Evolutionary conservation across 2,329 filamentous ascomycete species (phyloP).

Genomic region (Hypoxylon sp.): DNA sequence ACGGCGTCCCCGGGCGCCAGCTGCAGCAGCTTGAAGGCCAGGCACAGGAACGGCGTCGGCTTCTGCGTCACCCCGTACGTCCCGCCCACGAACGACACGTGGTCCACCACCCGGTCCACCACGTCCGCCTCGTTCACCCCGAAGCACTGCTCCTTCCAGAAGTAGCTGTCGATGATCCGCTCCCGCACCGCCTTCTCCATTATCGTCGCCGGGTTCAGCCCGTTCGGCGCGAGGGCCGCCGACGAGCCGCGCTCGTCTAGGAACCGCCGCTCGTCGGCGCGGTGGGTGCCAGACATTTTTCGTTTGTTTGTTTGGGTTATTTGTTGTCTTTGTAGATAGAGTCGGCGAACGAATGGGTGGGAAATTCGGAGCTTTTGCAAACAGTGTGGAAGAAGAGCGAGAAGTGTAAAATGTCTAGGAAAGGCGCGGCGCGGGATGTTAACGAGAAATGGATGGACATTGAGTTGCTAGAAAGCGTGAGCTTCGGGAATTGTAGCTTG

Average conservation of each 20-base stretch:
- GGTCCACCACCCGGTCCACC: slow-evolving; percentile 86
- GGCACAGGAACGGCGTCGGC: slow-evolving; percentile 90
- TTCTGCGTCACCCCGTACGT: slow-evolving; percentile 86
- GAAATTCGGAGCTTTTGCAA: no score
- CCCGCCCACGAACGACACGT: slow-evolving; percentile 84
- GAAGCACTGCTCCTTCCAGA: slow-evolving; percentile 99
- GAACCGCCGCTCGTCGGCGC: slow-evolving; percentile 81
- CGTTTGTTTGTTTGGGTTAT: no score
- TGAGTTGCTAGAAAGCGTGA: no score
- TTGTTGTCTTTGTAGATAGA: no score
- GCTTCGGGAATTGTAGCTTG: no score
- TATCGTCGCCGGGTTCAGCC: slow-evolving; percentile 92
- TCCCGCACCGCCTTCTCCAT: slow-evolving; percentile 96
- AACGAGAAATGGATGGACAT: no score
- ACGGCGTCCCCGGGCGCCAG: slow-evolving; percentile 82
- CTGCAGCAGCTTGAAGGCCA: slow-evolving; percentile 94
- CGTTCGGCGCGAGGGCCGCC: slow-evolving; percentile 79
- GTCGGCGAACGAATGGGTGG: no score
- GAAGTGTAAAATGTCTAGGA: no score
- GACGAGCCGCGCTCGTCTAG: slow-evolving; percentile 90
- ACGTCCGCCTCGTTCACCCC: slow-evolving; percentile 85
- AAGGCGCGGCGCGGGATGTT: no score
- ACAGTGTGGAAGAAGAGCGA: no score
- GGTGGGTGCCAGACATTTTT: slow-evolving; percentile 58
- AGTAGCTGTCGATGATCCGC: slow-evolving; percentile 93